phyloP scores from a whole-genome alignment of 176 grass and related monocot species.

The Musa itinerans region DNA sequence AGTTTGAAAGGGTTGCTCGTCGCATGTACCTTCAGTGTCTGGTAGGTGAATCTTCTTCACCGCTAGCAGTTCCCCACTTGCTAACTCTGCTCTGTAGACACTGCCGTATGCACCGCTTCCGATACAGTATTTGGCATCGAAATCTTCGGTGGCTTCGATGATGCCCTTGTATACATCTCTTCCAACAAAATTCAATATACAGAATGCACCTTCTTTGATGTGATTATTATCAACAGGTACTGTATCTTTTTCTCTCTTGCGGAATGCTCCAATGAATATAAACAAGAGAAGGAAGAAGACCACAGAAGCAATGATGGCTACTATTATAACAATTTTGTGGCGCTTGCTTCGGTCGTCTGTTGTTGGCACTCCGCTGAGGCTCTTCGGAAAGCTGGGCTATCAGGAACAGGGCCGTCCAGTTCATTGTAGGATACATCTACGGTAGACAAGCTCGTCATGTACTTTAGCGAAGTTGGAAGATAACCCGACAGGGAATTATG shows the following conservation, averaged over 20 bases:
- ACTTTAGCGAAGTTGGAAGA: no score
- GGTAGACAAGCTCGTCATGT: no score
- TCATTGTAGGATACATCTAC: no score
- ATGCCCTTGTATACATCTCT: conserved; percentile 16
- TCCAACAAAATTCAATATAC: conserved; percentile 22
- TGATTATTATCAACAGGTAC: no score
- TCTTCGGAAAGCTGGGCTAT: no score
- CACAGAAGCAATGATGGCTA: neutral
- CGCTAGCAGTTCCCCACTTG: neutral
- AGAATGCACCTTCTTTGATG: neutral
- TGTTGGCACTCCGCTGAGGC: no score
- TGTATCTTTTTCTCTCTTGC: neutral
- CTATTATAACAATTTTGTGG: neutral
- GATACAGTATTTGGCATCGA: conserved; percentile 12
- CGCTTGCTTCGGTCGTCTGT: neutral
- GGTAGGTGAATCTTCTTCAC: conserved; percentile 17
- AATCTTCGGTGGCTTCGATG: conserved; percentile 19
- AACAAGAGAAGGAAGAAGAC: neutral
- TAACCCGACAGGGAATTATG: no score
- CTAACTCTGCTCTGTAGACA: conserved; percentile 19
- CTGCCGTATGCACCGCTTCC: conserved; percentile 12
- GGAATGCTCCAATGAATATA: neutral
- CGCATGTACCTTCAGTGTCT: neutral
- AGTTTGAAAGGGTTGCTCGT: no score
- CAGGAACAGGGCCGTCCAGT: no score